Conservation (phyloP, 495 filamentous ascomycete genomes). For the Amorphotheca resinae region DNA sequence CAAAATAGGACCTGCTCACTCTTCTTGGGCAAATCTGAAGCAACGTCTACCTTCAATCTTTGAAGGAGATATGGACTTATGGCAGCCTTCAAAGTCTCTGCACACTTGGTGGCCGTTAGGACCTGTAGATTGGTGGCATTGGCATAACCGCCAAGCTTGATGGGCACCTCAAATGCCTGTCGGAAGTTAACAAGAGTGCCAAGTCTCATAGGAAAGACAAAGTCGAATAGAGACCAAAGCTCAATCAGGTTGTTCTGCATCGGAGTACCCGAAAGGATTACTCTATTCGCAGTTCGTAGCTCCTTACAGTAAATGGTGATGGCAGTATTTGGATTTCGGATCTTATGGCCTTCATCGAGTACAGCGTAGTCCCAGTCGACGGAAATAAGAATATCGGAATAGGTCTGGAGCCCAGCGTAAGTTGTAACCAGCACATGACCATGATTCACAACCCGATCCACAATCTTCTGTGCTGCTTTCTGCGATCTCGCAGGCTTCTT, state of each 20-base stretch:
- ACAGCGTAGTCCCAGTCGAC: constrained; percentile 88
- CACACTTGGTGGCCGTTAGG: constrained; percentile 80
- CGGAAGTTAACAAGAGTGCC: constrained; percentile 85
- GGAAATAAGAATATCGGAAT: constrained; percentile 63
- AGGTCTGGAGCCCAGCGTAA: constrained; percentile 83
- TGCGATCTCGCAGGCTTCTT: constrained; percentile 33
- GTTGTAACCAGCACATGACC: constrained; percentile 92
- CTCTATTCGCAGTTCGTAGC: constrained; percentile 69
- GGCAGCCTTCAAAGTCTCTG: constrained; percentile 77
- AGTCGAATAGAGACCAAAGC: constrained; percentile 94
- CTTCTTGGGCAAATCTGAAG: constrained; percentile 85
- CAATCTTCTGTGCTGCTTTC: constrained; percentile 61
- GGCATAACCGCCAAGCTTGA: constrained; percentile 81
- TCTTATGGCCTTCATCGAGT: constrained; percentile 95
- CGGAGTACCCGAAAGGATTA: constrained; percentile 91
- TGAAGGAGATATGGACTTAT: constrained; percentile 92
- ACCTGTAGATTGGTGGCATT: constrained; percentile 88
- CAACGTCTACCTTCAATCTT: constrained; percentile 85
- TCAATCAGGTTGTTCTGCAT: constrained; percentile 98
- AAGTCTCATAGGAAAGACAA: constrained; percentile 88
- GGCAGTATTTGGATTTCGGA: constrained; percentile 83
- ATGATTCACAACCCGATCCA: constrained; percentile 68
- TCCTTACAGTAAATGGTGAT: constrained; percentile 92
- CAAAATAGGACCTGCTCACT: constrained; percentile 93
- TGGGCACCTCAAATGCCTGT: constrained; percentile 82